Evolutionary conservation across 2,329 filamentous ascomycete species (phyloP).

Genomic region (Pseudopithomyces maydicus): DNA sequence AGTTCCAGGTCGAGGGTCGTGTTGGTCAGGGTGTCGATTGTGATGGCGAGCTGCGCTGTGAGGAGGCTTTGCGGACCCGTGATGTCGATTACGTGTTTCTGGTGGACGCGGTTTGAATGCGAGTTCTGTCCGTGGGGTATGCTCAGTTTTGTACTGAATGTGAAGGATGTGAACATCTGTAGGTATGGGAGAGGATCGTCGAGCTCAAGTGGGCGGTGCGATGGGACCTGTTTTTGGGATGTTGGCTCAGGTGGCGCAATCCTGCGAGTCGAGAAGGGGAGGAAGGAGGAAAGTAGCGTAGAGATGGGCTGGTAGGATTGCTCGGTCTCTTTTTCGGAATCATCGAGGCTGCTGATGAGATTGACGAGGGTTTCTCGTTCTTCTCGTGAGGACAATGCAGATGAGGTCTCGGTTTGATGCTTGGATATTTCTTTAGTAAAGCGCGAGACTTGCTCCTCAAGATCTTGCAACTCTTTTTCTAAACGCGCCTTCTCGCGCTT

Average conservation of each 20-base stretch:
- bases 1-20: conserved; percentile 62
- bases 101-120: conserved; percentile 20
- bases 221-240: conserved; percentile 52
- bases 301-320: conserved; percentile 35
- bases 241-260: conserved; percentile 30
- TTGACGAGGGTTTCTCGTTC: conserved; percentile 32
- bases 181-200: conserved; percentile 71
- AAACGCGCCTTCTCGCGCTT: conserved; percentile 38
- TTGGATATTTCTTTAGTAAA: conserved; percentile 36
- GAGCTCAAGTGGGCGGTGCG: conserved; percentile 68
- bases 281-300: conserved; percentile 45
- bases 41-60: conserved; percentile 62
- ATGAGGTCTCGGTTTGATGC: conserved; percentile 12
- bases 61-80: conserved; percentile 61
- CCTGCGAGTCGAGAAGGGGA: conserved; percentile 41
- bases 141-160: conserved; percentile 60
- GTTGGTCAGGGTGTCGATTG: conserved; percentile 49
- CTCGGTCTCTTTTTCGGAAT: conserved; percentile 13
- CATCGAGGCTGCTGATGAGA: conserved; percentile 28
- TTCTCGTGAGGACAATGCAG: conserved; percentile 16
- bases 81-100: conserved; percentile 60
- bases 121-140: conserved; percentile 23
- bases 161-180: conserved; percentile 71
- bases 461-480: conserved; percentile 30
- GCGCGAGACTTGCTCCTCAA: conserved; percentile 39